Evolutionary conservation across 441 rosid species (phyloP).

Genomic region (Melastoma candidum): DNA sequence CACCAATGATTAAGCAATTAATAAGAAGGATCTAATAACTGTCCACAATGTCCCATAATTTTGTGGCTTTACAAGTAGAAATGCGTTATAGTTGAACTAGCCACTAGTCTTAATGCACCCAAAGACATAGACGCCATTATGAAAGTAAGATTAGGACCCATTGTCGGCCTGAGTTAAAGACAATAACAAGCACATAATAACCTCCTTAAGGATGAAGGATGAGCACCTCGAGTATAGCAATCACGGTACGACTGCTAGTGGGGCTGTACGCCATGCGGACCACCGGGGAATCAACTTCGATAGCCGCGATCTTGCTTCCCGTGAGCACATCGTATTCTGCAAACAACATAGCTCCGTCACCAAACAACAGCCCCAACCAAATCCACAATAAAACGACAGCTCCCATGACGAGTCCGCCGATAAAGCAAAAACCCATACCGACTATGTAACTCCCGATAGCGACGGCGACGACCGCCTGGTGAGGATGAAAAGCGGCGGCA

Average conservation of each 20-base stretch:
- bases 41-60: too few species aligned
- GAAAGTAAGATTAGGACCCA: too few species aligned
- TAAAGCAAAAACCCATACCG: conserved; percentile 28
- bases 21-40: too few species aligned
- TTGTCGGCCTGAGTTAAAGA: too few species aligned
- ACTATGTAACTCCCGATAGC: conserved; percentile 70
- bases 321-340: conserved; percentile 92
- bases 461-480: conserved; percentile 70
- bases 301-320: conserved; percentile 78
- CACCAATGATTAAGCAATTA: too few species aligned
- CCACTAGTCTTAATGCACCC: too few species aligned
- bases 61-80: too few species aligned
- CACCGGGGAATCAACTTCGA: conserved; percentile 76
- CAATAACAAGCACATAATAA: too few species aligned
- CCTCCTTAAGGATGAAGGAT: not conserved
- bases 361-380: not conserved
- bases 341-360: conserved; percentile 1
- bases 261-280: conserved; percentile 89
- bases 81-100: too few species aligned
- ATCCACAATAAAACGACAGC: not conserved
- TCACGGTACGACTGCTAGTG: conserved; percentile 65
- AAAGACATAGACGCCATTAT: too few species aligned
- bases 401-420: not conserved
- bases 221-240: conserved; percentile 81
- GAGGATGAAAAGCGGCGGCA: conserved; percentile 81